A percentile compares a stretch with the other conserved stretches of the same genome.
Evolutionary conservation across 2,329 filamentous ascomycete genomes (phyloP).

Genomic region (Sporothrix pseudoabietina): DNA sequence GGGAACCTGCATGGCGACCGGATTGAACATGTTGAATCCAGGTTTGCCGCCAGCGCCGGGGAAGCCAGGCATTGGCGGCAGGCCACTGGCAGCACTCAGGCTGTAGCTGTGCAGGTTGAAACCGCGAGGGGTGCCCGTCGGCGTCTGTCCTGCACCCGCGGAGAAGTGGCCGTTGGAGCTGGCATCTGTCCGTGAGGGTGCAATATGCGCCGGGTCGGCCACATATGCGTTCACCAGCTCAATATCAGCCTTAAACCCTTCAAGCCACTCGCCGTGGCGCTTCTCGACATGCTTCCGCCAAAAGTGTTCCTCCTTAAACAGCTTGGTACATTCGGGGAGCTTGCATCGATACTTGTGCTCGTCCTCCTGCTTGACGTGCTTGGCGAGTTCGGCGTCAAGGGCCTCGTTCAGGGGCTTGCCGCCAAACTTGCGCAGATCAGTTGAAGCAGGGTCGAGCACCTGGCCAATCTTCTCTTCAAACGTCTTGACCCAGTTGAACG

Average conservation of each 20-base stretch:
- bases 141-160: conserved; percentile 71
- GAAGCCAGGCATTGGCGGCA: conserved; percentile 62
- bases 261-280: conserved; percentile 85
- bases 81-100: conserved; percentile 54
- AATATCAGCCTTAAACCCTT: conserved; percentile 78
- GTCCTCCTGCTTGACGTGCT: conserved; percentile 95
- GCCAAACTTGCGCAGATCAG: conserved; percentile 86
- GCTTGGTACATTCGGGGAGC: conserved; percentile 90
- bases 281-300: conserved; percentile 99
- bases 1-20: conserved; percentile 48
- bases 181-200: conserved; percentile 86
- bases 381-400: conserved; percentile 79
- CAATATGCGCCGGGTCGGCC: conserved; percentile 90
- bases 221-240: conserved; percentile 92
- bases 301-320: conserved; percentile 96
- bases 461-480: conserved; percentile 97
- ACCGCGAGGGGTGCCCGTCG: conserved; percentile 82
- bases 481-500: conserved; percentile 98
- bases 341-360: conserved; percentile 97
- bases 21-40: conserved; percentile 53
- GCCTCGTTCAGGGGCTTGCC: conserved; percentile 85
- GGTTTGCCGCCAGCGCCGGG: conserved; percentile 43
- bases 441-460: conserved; percentile 84
- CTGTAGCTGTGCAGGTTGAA: conserved; percentile 81
- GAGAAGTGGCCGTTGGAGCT: conserved; percentile 97